These are phyloP conservation scores for Eucalyptus camaldulensis DNA, from an alignment of 345 rosid genomes.

Conservation along the genomic window DNA sequence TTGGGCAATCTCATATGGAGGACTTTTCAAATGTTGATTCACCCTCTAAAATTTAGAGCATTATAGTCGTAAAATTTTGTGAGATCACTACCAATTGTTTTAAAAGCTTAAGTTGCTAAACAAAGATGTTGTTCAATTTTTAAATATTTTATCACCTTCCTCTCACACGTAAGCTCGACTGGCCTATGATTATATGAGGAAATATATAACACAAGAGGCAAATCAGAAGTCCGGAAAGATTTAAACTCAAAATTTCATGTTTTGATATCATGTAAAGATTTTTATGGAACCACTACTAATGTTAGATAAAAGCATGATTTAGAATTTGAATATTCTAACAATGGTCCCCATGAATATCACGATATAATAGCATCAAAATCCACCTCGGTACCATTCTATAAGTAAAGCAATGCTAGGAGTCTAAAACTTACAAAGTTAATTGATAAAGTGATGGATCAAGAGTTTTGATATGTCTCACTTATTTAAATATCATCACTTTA, in stretches of 20 bases:
- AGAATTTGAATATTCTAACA: not conserved
- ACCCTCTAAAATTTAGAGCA: not conserved
- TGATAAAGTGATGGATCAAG: not conserved
- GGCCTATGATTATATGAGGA: not conserved
- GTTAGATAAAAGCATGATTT: not conserved
- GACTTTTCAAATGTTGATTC: not conserved
- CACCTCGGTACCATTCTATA: not conserved
- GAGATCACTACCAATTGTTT: accelerated
- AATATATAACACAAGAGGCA: not conserved
- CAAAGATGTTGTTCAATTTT: accelerated
- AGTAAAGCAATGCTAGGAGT: not conserved
- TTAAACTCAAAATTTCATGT: not conserved
- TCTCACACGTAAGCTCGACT: accelerated
- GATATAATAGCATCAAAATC: not conserved
- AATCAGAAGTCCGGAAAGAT: not conserved
- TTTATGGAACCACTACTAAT: not conserved
- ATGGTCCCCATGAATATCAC: not conserved
- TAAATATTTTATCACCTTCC: not conserved
- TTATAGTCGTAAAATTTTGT: not conserved
- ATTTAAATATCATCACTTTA: not conserved
- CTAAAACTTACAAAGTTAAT: not conserved
- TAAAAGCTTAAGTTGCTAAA: not conserved
- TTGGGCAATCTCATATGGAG: not conserved
- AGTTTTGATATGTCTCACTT: not conserved
- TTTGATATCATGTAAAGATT: not conserved